A percentile compares a stretch with the other conserved stretches of the same genome.
Conservation (phyloP, 371 early-diverging fungal species). For the Basidiobolus meristosporus region DNA sequence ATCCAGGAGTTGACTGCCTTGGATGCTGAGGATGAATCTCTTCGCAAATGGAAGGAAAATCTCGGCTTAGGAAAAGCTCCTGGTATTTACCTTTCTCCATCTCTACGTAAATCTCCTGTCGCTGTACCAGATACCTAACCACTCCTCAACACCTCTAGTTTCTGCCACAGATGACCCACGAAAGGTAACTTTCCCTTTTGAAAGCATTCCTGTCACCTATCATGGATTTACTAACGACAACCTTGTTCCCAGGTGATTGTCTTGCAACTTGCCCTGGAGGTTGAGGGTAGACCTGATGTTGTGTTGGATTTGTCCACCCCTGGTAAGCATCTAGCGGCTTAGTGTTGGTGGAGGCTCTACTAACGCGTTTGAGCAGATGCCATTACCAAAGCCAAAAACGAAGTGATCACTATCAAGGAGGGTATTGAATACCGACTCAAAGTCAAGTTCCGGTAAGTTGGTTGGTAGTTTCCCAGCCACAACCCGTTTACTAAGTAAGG, state of each 20-base stretch:
- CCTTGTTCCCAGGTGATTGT: conserved; percentile 13
- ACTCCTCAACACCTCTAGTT: not conserved
- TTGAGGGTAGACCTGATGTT: conserved; percentile 64
- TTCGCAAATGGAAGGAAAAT: conserved; percentile 89
- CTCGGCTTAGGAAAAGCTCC: conserved; percentile 47
- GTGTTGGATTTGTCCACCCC: conserved; percentile 62
- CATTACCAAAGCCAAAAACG: conserved; percentile 36
- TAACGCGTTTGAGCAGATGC: not conserved
- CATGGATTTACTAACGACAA: not conserved
- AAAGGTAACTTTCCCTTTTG: conserved; percentile 3
- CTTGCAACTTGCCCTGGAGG: conserved; percentile 50
- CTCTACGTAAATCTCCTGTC: not conserved
- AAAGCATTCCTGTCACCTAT: not conserved
- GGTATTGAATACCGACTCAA: conserved; percentile 85
- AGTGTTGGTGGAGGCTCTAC: not conserved
- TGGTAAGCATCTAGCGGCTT: conserved; percentile 6
- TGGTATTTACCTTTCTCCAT: conserved; percentile 10
- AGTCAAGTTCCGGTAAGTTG: conserved; percentile 52
- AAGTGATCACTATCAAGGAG: conserved; percentile 82
- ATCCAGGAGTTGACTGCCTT: conserved; percentile 63
- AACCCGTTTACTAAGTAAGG: not conserved
- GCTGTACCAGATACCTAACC: not conserved
- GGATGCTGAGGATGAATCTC: conserved; percentile 84
- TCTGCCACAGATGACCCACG: conserved; percentile 7
- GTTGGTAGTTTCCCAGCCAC: not conserved